phyloP scores from a whole-genome alignment of 2,329 filamentous ascomycete genomes.

The Aspergillus bombycis region DNA sequence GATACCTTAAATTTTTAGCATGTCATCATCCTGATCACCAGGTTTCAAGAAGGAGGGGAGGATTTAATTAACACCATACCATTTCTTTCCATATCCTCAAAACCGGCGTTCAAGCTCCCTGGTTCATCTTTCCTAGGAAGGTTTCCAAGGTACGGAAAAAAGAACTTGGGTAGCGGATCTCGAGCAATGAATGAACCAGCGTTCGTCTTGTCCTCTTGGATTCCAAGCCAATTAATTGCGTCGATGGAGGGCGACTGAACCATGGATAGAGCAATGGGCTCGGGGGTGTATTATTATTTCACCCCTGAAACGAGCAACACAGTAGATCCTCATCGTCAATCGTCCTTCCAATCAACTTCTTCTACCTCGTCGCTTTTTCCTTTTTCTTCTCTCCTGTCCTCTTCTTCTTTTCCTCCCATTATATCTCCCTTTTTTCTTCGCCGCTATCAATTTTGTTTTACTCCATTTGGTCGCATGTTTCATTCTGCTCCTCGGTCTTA shows the following conservation, averaged over 20 bases:
- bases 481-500: conserved; percentile 1
- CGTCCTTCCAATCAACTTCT: conserved; percentile 5
- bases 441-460: background rate
- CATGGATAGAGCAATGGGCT: background rate
- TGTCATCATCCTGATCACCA: background rate
- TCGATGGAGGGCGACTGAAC: background rate
- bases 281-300: conserved; percentile 19
- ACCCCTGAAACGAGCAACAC: conserved; percentile 27
- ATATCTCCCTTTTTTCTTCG: background rate
- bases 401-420: background rate
- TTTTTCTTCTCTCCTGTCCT: conserved; percentile 6
- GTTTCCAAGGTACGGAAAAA: background rate
- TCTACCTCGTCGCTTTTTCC: conserved; percentile 9
- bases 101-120: background rate
- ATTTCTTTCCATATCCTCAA: background rate
- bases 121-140: background rate
- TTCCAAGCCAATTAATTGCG: conserved; percentile 1
- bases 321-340: conserved; percentile 30
- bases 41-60: background rate
- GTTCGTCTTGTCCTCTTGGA: background rate
- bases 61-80: background rate
- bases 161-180: background rate
- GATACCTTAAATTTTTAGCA: background rate
- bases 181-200: background rate
- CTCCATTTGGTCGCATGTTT: background rate